Base-by-base conservation (phyloP, 2,329 filamentous ascomycete genomes). In the Cryphonectria parasitica region DNA sequence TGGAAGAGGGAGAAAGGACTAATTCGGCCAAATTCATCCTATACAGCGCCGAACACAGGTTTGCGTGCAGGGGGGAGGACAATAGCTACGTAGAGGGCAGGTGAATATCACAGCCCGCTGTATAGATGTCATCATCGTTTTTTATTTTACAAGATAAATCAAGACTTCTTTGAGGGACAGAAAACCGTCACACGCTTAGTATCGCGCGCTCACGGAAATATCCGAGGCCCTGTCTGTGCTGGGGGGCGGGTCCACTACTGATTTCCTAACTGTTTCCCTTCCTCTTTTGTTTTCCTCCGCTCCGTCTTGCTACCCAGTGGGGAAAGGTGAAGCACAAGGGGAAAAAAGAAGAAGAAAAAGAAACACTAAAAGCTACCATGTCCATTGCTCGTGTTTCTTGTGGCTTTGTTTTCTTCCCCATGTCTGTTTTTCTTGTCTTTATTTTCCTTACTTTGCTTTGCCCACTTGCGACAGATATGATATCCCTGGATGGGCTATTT, bases 401-500 rank as follows among this genome's bases (percentile, higher is more conserved):
- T 61, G 54, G 25, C 54, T 17, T 25, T 54, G 49, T 28, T 54
- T 54, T 52, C 34, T 8, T 8, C 34, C 34, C 34, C 6, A 10
- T 36, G 7, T 36, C 36, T 36, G 36, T 36, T 36, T 10, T 39
- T 10, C 36, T 39, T 39, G 3, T 34, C 34, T 34, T 34, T 34
- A 3, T 11, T 11, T 39, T 39, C 36, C 36, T n/a, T n/a, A n/a
- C 36, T 39, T 34, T 61, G n/a, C n/a, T 61, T 61, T 39, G 8
- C 34, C 58, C 58, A 61, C 3, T 34, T 61, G 22, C 39, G 31
- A 61, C 31, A 39, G 58, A n/a, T 31, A 19, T n/a, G 8, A 22
- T 61, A 61, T 34, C 31, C 56, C 56, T 61, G 28, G 31, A n/a
- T 31, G 25, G 22, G 54, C 58, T 61, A 61, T 61, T 61, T 61